Base-by-base conservation (phyloP, 148 eudicot genomes). In the Suaeda aralocaspica region DNA sequence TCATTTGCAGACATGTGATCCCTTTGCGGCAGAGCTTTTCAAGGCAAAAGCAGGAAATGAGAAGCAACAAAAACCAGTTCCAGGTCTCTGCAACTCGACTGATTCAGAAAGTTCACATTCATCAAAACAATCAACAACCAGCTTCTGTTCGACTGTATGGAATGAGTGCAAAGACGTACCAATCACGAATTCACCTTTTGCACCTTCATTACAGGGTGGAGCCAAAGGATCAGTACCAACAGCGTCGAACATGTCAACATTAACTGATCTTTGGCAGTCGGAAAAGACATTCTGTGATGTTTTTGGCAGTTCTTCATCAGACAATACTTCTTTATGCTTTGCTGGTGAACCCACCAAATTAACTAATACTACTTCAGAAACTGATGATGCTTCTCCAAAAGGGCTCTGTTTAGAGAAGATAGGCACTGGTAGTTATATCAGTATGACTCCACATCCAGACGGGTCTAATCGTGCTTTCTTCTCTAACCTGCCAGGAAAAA, bases 381-480 rank as follows among this genome's bases (percentile, higher is more conserved):
- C 79, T 1, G 34, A 53, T 14, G 74, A 69, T 63, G n/a, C n/a
- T n/a, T 79, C 85, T 0, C 87, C 98, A 9, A 80, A 80, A 56
- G 97, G 98, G 36, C 29, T 94, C 58, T 94, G 98, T 73, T 83
- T 94, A n/a, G 98, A 94, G 88, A 94, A 82, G 74, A 65, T 91
- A 30, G 83, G 78, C 9, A 70, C 39, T 33, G 91, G 84, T 3
- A 67, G 87, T 33, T 94, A 87, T 59, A 80, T 94, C 75, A 94
- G 88, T 65, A 84, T 94, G 97, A 92, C 73, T 65, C 72, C 92
- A 5, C 98, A 94, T 62, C 98, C 98, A 0, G 98, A 94, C 57
- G 97, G 92, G 24, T 87, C 98, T 19, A 87, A 81, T 68, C 89
- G 91, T 0, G 89, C 88, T 41, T 94, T 94, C 78, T 89, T 91